Conservation (phyloP, 352 stramenopile species). For the Hyaloperonospora brassicae region DNA sequence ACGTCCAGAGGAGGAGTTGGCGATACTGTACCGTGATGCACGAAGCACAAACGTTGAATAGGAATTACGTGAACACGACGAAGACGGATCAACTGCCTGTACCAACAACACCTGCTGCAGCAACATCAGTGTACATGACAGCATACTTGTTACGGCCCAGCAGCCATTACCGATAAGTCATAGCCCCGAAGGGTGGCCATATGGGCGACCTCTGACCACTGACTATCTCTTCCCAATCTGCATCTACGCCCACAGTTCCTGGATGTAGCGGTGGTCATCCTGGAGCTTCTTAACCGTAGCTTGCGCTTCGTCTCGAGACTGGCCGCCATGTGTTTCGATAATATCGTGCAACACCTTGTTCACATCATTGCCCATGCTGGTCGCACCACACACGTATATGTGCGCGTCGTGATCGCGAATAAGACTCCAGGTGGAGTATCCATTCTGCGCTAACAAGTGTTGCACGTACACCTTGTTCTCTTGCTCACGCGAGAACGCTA, state of each 20-base stretch:
- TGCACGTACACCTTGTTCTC: slow-evolving; percentile 97
- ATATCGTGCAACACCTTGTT: slow-evolving; percentile 87
- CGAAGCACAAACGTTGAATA: too few species aligned
- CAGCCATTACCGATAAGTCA: too few species aligned
- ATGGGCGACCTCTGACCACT: background rate
- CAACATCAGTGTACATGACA: too few species aligned
- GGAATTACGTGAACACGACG: too few species aligned
- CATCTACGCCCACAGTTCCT: slow-evolving; percentile 91
- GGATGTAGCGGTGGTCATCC: slow-evolving; percentile 87
- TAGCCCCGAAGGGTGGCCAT: too few species aligned
- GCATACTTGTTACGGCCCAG: too few species aligned
- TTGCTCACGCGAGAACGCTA: slow-evolving; percentile 94
- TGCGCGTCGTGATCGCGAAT: slow-evolving; percentile 60
- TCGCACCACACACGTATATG: slow-evolving; percentile 97
- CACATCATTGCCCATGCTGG: slow-evolving; percentile 95
- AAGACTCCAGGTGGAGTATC: slow-evolving; percentile 50
- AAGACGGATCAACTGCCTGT: too few species aligned
- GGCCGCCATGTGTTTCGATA: slow-evolving; percentile 54
- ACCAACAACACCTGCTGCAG: too few species aligned
- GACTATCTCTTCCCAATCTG: background rate
- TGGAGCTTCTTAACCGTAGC: slow-evolving; percentile 87
- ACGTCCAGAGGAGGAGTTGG: too few species aligned
- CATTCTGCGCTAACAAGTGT: slow-evolving; percentile 86
- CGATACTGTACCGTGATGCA: too few species aligned
- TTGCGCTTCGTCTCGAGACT: slow-evolving; percentile 50